These are phyloP conservation scores for Tulasnella sp. DNA, from an alignment of 768 basidiomycete genomes.

Conservation along the genomic window DNA sequence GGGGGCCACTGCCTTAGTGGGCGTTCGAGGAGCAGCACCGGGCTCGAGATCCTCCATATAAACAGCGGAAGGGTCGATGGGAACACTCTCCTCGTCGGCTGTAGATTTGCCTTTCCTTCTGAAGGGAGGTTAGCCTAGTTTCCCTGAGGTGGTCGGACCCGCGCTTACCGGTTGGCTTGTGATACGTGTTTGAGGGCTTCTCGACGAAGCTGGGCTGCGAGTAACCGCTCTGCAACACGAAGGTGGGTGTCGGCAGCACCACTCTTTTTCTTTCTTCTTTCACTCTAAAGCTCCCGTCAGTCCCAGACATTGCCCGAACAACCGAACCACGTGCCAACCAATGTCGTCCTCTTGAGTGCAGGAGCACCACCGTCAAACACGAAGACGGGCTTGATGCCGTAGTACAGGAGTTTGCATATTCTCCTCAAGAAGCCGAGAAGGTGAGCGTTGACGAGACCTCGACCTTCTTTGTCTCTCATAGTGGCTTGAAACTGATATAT, in stretches of 20 bases:
- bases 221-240: constrained; percentile 81
- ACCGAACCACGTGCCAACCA: constrained; percentile 45
- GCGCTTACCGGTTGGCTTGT: constrained; percentile 8
- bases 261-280: constrained; percentile 81
- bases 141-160: neutral
- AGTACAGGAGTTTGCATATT: constrained; percentile 90
- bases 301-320: neutral
- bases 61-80: constrained; percentile 59
- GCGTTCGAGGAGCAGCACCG: constrained; percentile 42
- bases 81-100: neutral
- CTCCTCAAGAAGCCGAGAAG: constrained; percentile 83
- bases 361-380: constrained; percentile 99
- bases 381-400: constrained; percentile 97
- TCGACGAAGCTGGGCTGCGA: constrained; percentile 87
- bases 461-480: constrained; percentile 96
- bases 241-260: constrained; percentile 82
- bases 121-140: neutral
- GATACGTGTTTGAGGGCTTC: constrained; percentile 58
- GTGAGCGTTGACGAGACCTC: constrained; percentile 84
- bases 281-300: constrained; percentile 46
- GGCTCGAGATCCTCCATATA: constrained; percentile 78
- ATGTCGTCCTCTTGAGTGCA: constrained; percentile 74
- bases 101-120: neutral
- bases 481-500: constrained; percentile 99
- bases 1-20: constrained; percentile 32